Percentiles rank a stretch among this genome's conserved stretches.
phyloP scores from a whole-genome alignment of 345 rosid species.

The Barbarea vulgaris region DNA sequence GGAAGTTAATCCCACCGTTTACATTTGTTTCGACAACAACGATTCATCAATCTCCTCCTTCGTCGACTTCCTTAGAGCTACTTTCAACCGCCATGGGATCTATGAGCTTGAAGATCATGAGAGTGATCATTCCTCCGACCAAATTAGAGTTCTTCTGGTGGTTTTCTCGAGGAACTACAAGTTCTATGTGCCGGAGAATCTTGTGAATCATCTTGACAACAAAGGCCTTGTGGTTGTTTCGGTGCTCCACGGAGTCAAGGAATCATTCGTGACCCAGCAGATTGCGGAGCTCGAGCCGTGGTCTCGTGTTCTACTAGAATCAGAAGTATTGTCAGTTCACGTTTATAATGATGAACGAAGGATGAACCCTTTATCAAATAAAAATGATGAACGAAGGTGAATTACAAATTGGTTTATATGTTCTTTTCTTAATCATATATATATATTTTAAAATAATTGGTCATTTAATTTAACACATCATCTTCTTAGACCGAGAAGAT shows the following conservation, averaged over 20 bases:
- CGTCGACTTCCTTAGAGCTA: slow-evolving; percentile 5
- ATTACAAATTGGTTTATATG: no score
- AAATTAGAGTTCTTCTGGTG: not conserved
- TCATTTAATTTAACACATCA: not conserved
- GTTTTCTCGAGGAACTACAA: slow-evolving; percentile 6
- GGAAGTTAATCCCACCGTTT: not conserved
- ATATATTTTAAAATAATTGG: no score
- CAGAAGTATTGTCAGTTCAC: not conserved
- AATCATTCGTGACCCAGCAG: not conserved
- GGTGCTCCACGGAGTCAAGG: not conserved
- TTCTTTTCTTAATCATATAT: no score
- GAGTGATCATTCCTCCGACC: not conserved
- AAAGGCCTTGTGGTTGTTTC: slow-evolving; percentile 7
- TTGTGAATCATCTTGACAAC: not conserved
- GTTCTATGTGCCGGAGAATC: not conserved
- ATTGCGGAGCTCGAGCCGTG: not conserved
- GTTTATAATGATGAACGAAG: not conserved
- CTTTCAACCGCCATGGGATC: slow-evolving; percentile 1
- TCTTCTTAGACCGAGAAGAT: not conserved
- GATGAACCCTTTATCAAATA: no score
- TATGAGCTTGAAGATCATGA: not conserved
- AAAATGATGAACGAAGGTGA: no score
- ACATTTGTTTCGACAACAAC: not conserved
- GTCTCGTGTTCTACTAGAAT: not conserved
- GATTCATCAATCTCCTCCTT: slow-evolving; percentile 7